Percentiles rank a stretch among this genome's conserved stretches.
phyloP scores from a whole-genome alignment of 2,329 filamentous ascomycete species.

The Laburnicola sp. region DNA sequence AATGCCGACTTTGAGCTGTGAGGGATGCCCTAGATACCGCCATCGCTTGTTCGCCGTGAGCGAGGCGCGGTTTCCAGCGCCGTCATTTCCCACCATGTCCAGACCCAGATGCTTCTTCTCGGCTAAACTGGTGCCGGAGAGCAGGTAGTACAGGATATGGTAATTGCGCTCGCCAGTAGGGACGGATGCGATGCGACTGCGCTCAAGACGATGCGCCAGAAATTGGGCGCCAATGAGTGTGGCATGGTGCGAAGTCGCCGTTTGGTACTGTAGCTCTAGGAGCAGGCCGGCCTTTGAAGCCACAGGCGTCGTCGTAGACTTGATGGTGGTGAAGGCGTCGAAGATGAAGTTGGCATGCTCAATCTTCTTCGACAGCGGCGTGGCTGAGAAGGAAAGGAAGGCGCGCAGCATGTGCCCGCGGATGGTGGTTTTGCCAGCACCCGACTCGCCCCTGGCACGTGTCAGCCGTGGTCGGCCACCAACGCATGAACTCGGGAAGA shows the following conservation, averaged over 20 bases:
- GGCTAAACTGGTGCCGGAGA: slow-evolving; percentile 86
- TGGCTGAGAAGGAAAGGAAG: slow-evolving; percentile 85
- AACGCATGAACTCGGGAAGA: background rate
- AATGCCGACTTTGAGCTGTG: slow-evolving; percentile 94
- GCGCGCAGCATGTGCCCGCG: slow-evolving; percentile 85
- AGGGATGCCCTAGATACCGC: slow-evolving; percentile 95
- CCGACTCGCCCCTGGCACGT: slow-evolving; percentile 79
- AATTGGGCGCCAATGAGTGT: slow-evolving; percentile 92
- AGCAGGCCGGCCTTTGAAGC: slow-evolving; percentile 95
- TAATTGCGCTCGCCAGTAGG: slow-evolving; percentile 97
- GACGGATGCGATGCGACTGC: slow-evolving; percentile 86
- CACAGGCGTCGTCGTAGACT: slow-evolving; percentile 91
- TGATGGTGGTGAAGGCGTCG: slow-evolving; percentile 93
- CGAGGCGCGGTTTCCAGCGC: slow-evolving; percentile 58
- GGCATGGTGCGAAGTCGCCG: slow-evolving; percentile 78
- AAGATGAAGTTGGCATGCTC: slow-evolving; percentile 95
- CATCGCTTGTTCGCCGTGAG: slow-evolving; percentile 74
- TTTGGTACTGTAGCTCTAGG: slow-evolving; percentile 96
- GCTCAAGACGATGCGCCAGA: slow-evolving; percentile 87
- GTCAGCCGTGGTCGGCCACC: slow-evolving; percentile 19
- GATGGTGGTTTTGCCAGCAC: slow-evolving; percentile 92
- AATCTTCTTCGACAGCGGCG: slow-evolving; percentile 88
- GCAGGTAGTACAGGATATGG: slow-evolving; percentile 91
- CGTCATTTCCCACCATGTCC: slow-evolving; percentile 58
- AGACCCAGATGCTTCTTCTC: slow-evolving; percentile 85